Evolutionary conservation across 1,284 basidiomycete genomes (phyloP).

Genomic region (Anthracocystis panici-leucophaei): DNA sequence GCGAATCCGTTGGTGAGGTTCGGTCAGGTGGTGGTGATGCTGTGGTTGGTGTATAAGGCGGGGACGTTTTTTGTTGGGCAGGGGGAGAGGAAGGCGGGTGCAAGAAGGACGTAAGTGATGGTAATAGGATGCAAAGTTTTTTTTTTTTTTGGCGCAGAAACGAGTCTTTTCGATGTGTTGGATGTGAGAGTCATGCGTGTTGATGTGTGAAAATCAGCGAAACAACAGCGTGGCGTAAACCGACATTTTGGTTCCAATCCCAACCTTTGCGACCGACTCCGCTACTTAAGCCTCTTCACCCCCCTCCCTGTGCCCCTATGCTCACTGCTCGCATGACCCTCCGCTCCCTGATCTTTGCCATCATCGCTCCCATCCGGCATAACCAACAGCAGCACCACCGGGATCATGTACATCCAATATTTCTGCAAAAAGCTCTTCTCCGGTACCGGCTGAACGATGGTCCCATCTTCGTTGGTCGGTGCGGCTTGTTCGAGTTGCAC

Average conservation of each 20-base stretch:
- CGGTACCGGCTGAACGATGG: conserved; percentile 17
- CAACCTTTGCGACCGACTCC: not conserved
- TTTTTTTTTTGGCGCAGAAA: too few species aligned
- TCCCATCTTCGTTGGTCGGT: conserved; percentile 47
- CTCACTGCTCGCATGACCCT: conserved; percentile 16
- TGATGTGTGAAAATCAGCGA: too few species aligned
- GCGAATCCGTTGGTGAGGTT: conserved; percentile 55
- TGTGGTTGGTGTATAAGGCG: conserved; percentile 50
- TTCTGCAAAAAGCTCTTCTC: conserved; percentile 55
- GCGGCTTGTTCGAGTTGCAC: conserved; percentile 12
- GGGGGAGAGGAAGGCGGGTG: not conserved
- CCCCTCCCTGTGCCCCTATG: conserved; percentile 20
- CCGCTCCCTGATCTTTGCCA: conserved; percentile 6
- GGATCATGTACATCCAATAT: conserved; percentile 61
- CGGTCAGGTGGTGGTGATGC: conserved; percentile 54
- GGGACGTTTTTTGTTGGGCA: conserved; percentile 39
- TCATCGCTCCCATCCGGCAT: conserved; percentile 48
- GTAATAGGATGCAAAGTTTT: not conserved
- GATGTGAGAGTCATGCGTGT: not conserved
- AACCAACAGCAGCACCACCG: conserved; percentile 46
- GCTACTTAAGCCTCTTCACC: conserved; percentile 21
- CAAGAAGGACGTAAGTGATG: not conserved
- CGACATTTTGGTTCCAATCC: too few species aligned
- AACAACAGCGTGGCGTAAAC: too few species aligned
- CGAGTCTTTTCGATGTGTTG: not conserved